Evolutionary conservation across 2,329 filamentous ascomycete genomes (phyloP), one percentile per base, ranked within the genome.

Genomic region (Byssoonygena ceratinophila): DNA sequence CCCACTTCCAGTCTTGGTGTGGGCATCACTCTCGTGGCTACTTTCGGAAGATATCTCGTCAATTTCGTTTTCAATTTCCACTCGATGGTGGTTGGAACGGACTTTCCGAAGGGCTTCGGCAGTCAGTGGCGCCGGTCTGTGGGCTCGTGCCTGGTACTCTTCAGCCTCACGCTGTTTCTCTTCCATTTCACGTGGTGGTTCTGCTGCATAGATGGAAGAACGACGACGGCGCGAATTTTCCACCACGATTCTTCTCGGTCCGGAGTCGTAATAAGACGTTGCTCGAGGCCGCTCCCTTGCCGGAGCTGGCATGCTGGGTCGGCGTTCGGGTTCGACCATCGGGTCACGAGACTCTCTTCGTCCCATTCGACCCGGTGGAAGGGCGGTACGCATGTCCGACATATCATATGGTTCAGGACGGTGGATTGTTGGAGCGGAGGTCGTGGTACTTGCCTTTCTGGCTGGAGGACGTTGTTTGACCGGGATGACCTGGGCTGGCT

Each of bases 11-110:
- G 57, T 64, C 34, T 62, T 62, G n/a, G 64, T 68, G 5, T 64
- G 62, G 27, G 60, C 57, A 51, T 68, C 66, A 51, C 66, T 71
- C 25, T 63, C 68, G 23, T 67, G 68, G 58, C 69, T 71, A 59
- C 69, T 69, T 29, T 55, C 56, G 4, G 68, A 69, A 18, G 66
- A 66, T 53, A 64, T 71, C 51, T 70, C 69, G 48, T 68, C 66
- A 49, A 68, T 71, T 23, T 66, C 68, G 40, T 64, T 68, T 37
- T 71, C 69, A 39, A 18, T 46, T 23, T 36, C 31, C 5, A 43
- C 34, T 20, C 37, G 36, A 12, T 40, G 51, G 48, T 68, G 71
- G 27, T 18, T 49, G 27, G 51, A n/a, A 2, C 41, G 22, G 7
- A 44, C 55, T 25, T 56, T 54, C 12, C 48, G 52, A 46, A 56